Evolutionary conservation across 768 basidiomycete species (phyloP).

Genomic region (Clitopilus passeckerianus): DNA sequence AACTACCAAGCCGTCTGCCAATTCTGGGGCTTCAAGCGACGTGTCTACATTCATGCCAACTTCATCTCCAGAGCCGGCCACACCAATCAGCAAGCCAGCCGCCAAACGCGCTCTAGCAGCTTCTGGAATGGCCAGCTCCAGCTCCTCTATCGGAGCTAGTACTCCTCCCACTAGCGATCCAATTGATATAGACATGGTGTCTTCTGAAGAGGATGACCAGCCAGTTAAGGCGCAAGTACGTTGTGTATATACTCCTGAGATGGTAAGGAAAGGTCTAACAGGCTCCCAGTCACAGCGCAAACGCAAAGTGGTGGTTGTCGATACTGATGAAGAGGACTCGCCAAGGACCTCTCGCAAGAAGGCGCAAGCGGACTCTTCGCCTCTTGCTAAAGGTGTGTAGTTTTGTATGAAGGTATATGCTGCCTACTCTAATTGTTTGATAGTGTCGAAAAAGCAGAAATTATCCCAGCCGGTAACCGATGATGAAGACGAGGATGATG

Average conservation of each 20-base stretch:
- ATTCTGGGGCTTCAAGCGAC: conserved; percentile 12
- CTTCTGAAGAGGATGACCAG: conserved; percentile 39
- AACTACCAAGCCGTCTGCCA: conserved; percentile 8
- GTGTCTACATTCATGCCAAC: conserved; percentile 24
- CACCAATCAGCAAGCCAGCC: conserved; percentile 30
- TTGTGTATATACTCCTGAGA: neutral
- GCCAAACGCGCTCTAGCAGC: conserved; percentile 27
- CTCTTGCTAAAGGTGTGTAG: conserved; percentile 26
- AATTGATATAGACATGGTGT: conserved; percentile 72
- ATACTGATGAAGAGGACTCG: conserved; percentile 67
- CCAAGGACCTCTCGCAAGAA: conserved; percentile 17
- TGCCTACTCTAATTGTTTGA: neutral
- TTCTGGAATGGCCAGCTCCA: conserved; percentile 30
- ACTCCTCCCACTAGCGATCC: conserved; percentile 79
- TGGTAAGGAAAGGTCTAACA: neutral
- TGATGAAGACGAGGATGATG: conserved; percentile 51
- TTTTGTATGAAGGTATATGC: neutral
- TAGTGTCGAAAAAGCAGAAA: conserved; percentile 53
- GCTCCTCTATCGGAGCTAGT: conserved; percentile 47
- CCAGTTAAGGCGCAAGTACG: conserved; percentile 14
- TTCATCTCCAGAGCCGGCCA: conserved; percentile 31
- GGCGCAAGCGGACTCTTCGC: conserved; percentile 31
- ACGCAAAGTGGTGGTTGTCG: conserved; percentile 63
- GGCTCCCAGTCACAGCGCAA: conserved; percentile 39
- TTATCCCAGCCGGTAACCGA: conserved; percentile 39